Evolutionary conservation across 371 early-diverging fungal genomes (phyloP), one percentile per base, ranked within the genome.

Genomic region (Coemansia sp.): DNA sequence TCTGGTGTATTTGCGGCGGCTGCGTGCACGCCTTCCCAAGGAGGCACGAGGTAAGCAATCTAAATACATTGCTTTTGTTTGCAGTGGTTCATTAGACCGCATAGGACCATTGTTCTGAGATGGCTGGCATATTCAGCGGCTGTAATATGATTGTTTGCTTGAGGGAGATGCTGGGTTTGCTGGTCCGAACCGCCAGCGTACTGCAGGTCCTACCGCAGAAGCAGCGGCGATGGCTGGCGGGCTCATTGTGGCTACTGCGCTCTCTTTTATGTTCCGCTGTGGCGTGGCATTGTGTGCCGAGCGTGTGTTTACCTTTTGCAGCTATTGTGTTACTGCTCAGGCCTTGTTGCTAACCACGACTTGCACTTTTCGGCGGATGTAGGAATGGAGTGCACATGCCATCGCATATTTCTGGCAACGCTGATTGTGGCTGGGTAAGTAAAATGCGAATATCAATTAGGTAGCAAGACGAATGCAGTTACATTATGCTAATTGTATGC

Each of bases 341-440:
- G 28, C 47, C 48, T 18, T 28, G n/a, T 16, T n/a, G 44, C 44
- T 42, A 42, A 42, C 12, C n/a, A 42, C 44, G 3, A n/a, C 44
- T 14, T 42, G 14, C 4, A 1, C 18, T 42, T 2, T 26, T 9
- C 50, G 16, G 4, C 7, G 8, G 33, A 18, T 62, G 26, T 72
- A 88, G 90, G 90, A 5, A 89, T 90, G 85, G 84, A 86, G 58
- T 91, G 90, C 68, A 91, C 92, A 6, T 84, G 86, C 65, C 92
- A 93, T 68, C 85, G 93, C 30, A 88, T 92, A 20, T 87, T 91
- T 63, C 75, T 93, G 48, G 91, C 93, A n/a, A 83, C 91, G 2
- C 78, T 93, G 5, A 89, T 93, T 42, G 81, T 91, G 9, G 86
- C 89, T 9, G 73, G 82, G 80, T 80, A 80, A 65, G 72, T 39